Conservation (phyloP, 768 basidiomycete species). For the Boletellus sp. region DNA sequence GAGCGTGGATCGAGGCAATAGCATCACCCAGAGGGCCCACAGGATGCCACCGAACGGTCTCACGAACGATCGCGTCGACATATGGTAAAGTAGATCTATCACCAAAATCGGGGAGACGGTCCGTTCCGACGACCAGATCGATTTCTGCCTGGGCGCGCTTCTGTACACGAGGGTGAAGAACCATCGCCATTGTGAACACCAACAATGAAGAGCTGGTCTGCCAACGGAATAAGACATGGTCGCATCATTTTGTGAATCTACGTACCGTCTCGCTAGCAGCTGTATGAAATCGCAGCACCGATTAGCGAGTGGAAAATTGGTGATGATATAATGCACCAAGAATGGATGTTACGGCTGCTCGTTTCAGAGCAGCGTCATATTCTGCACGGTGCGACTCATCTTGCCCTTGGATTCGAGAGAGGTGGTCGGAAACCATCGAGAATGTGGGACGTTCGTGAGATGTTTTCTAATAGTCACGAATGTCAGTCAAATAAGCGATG, state of each 20-base stretch:
- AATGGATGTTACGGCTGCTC: not conserved
- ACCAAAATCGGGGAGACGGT: no score
- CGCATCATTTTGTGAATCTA: constrained; percentile 1
- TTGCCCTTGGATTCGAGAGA: not conserved
- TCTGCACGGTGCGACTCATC: not conserved
- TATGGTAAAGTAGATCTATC: constrained; percentile 12
- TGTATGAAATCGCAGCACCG: not conserved
- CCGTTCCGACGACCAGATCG: no score
- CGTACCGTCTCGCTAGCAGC: not conserved
- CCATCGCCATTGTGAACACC: constrained; percentile 3
- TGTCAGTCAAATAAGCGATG: not conserved
- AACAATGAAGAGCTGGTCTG: constrained; percentile 1
- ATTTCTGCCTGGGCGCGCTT: constrained; percentile 13
- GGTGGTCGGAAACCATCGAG: constrained; percentile 5
- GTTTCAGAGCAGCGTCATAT: constrained; percentile 2
- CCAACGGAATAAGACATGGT: not conserved
- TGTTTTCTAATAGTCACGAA: not conserved
- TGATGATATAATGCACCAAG: not conserved
- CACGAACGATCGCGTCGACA: constrained; percentile 3
- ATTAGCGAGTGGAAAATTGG: not conserved
- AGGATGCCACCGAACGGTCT: constrained; percentile 2
- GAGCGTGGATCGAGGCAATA: not conserved
- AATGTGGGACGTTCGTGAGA: not conserved
- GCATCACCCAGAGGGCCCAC: not conserved
- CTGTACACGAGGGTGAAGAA: not conserved